Base-by-base conservation (phyloP, 2,329 filamentous ascomycete genomes). In the Fusarium sublunatum region DNA sequence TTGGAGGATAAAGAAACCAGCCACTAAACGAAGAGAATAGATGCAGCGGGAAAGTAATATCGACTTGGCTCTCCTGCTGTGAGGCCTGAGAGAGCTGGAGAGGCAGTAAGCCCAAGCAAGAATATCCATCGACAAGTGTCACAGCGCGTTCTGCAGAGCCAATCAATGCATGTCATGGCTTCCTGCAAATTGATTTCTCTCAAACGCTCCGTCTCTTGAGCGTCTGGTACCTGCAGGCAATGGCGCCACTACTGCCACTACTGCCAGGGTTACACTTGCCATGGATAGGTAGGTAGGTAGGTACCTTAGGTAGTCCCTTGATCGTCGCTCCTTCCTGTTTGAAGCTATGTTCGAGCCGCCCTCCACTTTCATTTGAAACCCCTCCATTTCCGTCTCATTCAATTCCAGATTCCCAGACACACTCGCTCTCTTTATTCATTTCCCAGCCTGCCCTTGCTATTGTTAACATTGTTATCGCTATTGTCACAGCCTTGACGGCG, bases 181-280 rank as follows among this genome's bases (percentile, higher is more conserved):
- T 34, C 38, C 15, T 45, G 31, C 29, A 45, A 40, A 51, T 19
- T 53, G 50, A 58, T 62, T 38, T 38, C 58, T 45, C 42, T 51
- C 53, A 46, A 53, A 57, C 48, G 42, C 41, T 25, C 53, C 40
- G 25, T 38, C n/a, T 50, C 38, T 47, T 62, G 41, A 55, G 57
- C 61, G 64, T 54, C 54, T 65, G 64, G 64, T 68, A 61, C 62
- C 64, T 69, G 61, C 58, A 64, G 52, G 50, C 19, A 44, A 61
- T 64, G 58, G 67, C 53, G 64, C 62, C 64, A 69, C 55, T 43
- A 31, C 32, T 11, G 25, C n/a, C n/a, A n/a, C n/a, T n/a, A n/a
- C n/a, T n/a, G 43, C 43, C 45, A 31, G 34, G 55, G 53, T 54
- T 53, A 25, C 57, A 61, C 46, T 24, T 64, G 35, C 64, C 60